Evolutionary conservation across 306 rosid species (phyloP).

Genomic region (Clitoria ternatea): DNA sequence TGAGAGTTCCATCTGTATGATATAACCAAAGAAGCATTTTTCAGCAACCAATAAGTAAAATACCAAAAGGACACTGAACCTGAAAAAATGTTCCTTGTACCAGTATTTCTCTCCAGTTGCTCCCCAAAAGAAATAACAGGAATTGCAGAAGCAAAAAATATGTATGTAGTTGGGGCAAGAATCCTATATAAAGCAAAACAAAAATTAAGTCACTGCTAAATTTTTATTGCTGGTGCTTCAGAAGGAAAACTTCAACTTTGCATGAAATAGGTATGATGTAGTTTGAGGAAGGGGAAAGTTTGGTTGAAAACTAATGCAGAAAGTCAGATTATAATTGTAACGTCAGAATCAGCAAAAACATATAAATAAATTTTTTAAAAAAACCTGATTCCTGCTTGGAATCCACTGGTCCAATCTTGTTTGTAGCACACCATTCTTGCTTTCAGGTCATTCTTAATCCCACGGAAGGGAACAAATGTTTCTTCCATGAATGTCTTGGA

Average conservation of each 20-base stretch:
- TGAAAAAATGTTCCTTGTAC: conserved; percentile 32
- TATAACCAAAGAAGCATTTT: conserved; percentile 12
- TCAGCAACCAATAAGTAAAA: conserved; percentile 31
- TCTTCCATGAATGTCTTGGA: conserved; percentile 68
- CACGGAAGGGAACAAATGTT: conserved; percentile 93
- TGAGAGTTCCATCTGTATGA: conserved; percentile 75
- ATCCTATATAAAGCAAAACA: conserved; percentile 52
- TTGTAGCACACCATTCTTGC: conserved; percentile 82
- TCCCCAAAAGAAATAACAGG: conserved; percentile 97
- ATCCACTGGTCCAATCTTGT: conserved; percentile 92
- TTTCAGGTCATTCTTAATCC: conserved; percentile 83
- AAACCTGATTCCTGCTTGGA: conserved; percentile 74
- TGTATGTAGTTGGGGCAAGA: conserved; percentile 94
- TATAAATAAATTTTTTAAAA: too few relatives aligned
- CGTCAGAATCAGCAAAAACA: conserved; percentile 13
- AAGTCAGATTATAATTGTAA: conserved; percentile 12
- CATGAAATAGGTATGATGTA: background rate
- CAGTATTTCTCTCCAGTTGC: conserved; percentile 83
- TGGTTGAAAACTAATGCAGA: background rate
- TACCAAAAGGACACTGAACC: conserved; percentile 29
- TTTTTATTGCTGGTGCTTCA: background rate
- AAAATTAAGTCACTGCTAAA: background rate
- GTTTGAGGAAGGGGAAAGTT: background rate
- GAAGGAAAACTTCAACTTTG: background rate
- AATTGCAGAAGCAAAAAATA: conserved; percentile 97